A percentile compares a stretch with the other conserved stretches of the same genome.
Conservation (phyloP, 1,284 basidiomycete genomes). For the Rhodotorula sp. region DNA sequence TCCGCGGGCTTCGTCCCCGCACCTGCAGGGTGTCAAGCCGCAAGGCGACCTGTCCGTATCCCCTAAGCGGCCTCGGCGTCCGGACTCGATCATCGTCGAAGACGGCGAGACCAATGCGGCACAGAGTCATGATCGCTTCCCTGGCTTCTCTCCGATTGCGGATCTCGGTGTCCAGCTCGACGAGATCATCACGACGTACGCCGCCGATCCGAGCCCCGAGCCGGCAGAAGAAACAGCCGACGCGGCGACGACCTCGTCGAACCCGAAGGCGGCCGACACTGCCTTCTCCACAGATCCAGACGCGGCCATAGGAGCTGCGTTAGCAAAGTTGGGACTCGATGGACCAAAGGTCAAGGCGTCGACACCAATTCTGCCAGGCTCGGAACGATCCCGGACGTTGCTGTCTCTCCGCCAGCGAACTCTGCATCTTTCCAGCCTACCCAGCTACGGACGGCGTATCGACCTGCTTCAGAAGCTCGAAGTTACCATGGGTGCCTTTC, state of each 20-base stretch:
- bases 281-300: not conserved
- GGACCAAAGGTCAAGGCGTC: too few species aligned
- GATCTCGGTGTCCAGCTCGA: not conserved
- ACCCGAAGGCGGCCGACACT: too few species aligned
- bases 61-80: not conserved
- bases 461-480: conserved; percentile 39
- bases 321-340: not conserved
- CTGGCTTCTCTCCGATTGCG: not conserved
- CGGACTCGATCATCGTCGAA: not conserved
- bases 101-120: too few species aligned
- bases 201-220: not conserved
- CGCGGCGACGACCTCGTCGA: not conserved
- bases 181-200: not conserved
- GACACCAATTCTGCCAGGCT: not conserved
- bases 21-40: too few species aligned
- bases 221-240: not conserved
- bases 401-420: conserved; percentile 24
- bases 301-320: not conserved
- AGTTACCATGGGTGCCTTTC: conserved; percentile 29
- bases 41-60: too few species aligned
- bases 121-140: too few species aligned
- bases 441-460: conserved; percentile 33
- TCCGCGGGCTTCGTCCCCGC: too few species aligned
- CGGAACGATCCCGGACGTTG: not conserved
- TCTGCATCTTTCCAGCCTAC: conserved; percentile 23